phyloP scores from a whole-genome alignment of 371 early-diverging fungal species.

The Mortierella sp. region DNA sequence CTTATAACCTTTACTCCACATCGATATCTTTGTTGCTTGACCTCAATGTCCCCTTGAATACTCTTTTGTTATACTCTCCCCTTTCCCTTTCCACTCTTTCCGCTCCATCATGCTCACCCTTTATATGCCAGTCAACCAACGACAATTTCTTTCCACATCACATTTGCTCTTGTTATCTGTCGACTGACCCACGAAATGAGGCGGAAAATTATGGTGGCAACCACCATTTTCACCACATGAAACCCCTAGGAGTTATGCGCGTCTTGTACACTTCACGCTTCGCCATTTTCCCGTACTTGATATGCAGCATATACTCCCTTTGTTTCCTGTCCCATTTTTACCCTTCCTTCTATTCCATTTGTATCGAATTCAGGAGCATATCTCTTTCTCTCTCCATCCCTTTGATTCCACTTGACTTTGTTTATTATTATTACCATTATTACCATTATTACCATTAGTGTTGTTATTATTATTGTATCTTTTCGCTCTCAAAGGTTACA shows the following conservation, averaged over 20 bases:
- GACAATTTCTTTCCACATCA: background rate
- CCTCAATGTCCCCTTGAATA: background rate
- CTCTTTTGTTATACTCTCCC: background rate
- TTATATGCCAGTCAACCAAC: no score
- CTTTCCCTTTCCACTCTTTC: background rate
- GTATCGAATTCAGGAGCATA: constrained; percentile 17
- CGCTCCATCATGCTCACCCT: background rate
- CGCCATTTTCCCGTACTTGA: background rate
- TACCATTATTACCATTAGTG: background rate
- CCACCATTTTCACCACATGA: background rate
- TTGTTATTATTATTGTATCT: background rate
- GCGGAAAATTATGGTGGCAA: constrained; percentile 17
- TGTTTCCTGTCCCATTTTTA: background rate
- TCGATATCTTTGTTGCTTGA: background rate
- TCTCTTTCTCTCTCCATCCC: background rate
- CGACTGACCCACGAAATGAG: background rate
- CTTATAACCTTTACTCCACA: constrained; percentile 3
- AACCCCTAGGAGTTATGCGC: background rate
- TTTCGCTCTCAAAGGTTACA: constrained; percentile 11
- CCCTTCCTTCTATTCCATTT: constrained; percentile 4
- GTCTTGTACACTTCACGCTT: background rate
- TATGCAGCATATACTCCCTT: constrained; percentile 1
- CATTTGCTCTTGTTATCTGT: background rate
- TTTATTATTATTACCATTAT: background rate
- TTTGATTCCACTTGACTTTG: background rate